Conservation (phyloP, 139 green algal species). For the Asterochloris erici region DNA sequence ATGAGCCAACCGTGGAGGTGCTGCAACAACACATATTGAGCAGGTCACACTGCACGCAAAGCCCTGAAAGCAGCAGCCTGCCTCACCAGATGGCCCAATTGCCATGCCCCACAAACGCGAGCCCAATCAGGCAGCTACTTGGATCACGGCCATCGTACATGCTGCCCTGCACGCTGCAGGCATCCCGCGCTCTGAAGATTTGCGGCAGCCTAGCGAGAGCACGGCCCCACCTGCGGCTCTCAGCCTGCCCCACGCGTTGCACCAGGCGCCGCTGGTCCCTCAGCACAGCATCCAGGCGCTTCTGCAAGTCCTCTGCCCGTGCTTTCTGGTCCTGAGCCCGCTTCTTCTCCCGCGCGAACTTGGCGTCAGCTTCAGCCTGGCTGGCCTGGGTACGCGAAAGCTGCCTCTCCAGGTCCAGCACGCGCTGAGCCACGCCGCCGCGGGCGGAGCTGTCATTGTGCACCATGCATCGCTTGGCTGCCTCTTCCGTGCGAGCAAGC, state of each 20-base stretch:
- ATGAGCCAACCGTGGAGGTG: too few species aligned
- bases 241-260: slow-evolving; percentile 31
- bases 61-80: too few species aligned
- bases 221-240: slow-evolving; percentile 1
- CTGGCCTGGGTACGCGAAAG: slow-evolving; percentile 44
- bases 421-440: slow-evolving; percentile 53
- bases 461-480: slow-evolving; percentile 66
- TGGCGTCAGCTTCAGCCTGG: slow-evolving; percentile 39
- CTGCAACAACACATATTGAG: too few species aligned
- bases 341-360: slow-evolving; percentile 42
- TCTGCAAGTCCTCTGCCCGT: slow-evolving; percentile 40
- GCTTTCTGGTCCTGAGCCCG: slow-evolving; percentile 33
- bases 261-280: slow-evolving; percentile 51
- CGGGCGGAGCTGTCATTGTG: slow-evolving; percentile 41
- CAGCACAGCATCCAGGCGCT: slow-evolving; percentile 41
- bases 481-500: slow-evolving; percentile 72
- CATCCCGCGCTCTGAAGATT: too few species aligned
- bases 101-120: too few species aligned
- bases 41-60: too few species aligned
- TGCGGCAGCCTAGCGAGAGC: too few species aligned
- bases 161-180: too few species aligned
- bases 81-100: too few species aligned
- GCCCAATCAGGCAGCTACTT: too few species aligned
- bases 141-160: too few species aligned
- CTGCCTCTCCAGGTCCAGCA: slow-evolving; percentile 60